These are phyloP conservation scores for Silene conica DNA, from an alignment of 148 eudicot species.

Conservation along the genomic window DNA sequence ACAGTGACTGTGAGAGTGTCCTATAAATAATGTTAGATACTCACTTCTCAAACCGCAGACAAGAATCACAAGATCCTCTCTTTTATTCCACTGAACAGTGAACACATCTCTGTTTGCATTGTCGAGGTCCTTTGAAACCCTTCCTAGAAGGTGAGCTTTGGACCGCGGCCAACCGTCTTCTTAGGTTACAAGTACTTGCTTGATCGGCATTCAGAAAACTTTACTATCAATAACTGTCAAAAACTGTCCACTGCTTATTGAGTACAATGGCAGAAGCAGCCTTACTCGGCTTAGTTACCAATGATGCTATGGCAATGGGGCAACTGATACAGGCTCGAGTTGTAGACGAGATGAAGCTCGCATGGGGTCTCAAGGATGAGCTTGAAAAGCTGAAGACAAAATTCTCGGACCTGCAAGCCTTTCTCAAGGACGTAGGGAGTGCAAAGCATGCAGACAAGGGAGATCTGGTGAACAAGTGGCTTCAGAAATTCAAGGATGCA, in stretches of 20 bases:
- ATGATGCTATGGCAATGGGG: not conserved
- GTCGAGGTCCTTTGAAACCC: not conserved
- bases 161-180: not conserved
- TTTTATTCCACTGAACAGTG: not conserved
- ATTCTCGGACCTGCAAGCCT: not conserved
- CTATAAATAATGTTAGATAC: not conserved
- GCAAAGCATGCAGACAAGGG: not conserved
- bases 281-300: not conserved
- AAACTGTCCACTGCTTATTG: not conserved
- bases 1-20: not conserved
- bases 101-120: not conserved
- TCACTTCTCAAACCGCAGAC: not conserved
- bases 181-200: not conserved
- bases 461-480: not conserved
- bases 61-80: not conserved
- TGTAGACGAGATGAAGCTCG: not conserved
- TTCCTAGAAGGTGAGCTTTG: not conserved
- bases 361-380: conserved; percentile 1
- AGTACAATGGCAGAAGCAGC: not conserved
- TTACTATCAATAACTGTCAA: not conserved
- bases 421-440: conserved; percentile 5
- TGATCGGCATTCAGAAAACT: not conserved
- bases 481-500: not conserved
- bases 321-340: not conserved
- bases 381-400: not conserved